Evolutionary conservation across 306 rosid genomes (phyloP).

Genomic region (Chamaecrista fasciculata): DNA sequence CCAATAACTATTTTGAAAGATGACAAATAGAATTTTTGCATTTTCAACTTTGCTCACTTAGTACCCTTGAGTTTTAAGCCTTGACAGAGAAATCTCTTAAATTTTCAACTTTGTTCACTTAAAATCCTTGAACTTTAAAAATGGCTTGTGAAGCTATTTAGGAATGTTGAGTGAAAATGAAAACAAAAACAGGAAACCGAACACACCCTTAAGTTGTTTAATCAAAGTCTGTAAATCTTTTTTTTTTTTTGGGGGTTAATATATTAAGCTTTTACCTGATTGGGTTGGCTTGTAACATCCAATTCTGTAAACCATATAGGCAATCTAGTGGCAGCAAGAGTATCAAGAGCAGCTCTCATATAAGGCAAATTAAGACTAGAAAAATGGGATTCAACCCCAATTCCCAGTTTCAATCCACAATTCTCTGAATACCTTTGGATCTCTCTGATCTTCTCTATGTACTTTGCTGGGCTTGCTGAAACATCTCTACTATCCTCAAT

Average conservation of each 20-base stretch:
- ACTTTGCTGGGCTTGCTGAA: constrained; percentile 40
- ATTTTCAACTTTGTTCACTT: too few species aligned
- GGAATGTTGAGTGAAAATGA: too few species aligned
- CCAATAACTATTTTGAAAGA: too few species aligned
- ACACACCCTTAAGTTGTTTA: too few species aligned
- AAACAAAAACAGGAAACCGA: too few species aligned
- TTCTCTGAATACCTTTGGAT: constrained; percentile 39
- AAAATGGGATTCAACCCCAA: constrained; percentile 78
- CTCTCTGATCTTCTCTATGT: constrained; percentile 46
- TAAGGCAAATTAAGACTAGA: constrained; percentile 49
- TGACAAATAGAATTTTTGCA: too few species aligned
- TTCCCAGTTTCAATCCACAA: constrained; percentile 27
- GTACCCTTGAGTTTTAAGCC: too few species aligned
- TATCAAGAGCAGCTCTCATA: constrained; percentile 67
- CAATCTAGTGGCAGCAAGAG: constrained; percentile 51
- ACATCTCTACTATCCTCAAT: constrained; percentile 57
- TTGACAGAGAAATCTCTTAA: too few species aligned
- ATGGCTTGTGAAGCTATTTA: too few species aligned
- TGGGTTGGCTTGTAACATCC: constrained; percentile 46
- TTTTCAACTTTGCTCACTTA: too few species aligned
- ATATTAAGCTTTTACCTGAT: constrained; percentile 47
- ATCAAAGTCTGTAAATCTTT: too few species aligned
- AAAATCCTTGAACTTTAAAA: too few species aligned
- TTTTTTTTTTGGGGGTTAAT: neutral
- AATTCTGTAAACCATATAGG: constrained; percentile 84